Base-by-base conservation (phyloP, 345 rosid species). In the Citrus reticulata region DNA sequence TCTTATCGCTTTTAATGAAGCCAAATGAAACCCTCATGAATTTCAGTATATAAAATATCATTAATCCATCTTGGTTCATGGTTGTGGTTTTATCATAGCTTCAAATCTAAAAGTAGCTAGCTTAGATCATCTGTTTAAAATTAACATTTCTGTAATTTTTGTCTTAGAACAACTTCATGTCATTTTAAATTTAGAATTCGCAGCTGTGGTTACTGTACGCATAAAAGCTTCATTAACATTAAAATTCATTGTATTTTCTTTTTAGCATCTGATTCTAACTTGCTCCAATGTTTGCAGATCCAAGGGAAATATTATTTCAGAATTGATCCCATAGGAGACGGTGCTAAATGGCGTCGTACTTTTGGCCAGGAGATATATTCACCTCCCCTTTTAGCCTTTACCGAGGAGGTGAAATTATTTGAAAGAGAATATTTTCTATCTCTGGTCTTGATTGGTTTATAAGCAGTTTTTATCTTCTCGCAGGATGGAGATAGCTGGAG, bases 311-410 rank as follows among this genome's bases (percentile, higher is more conserved):
- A 92, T 75, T 95, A 93, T 81, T 93, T 82, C 85, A 86, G 93
- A 88, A 87, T 93, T 73, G 98, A 95, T 71, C 89, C 89, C n/a
- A 71, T 90, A 19, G 98, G 98, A 81, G 91, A 90, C 79, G 98
- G 98, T 83, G 95, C 98, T 46, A 92, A 90, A 82, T 95, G 98
- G 98, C 95, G 98, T 70, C 91, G 95, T 72, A 78, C 95, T 70
- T 90, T 91, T 77, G 95, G 98, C 68, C 97, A 95, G 84, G 97
- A 95, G 86, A 91, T 95, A 86, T 95, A 93, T 88, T 95, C 98
- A 14, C 98, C 98, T 11, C 90, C 93, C 72, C 82, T 95, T 69
- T 84, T 95, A 79, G 98, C 98, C 61, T 92, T 95, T 84, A 82
- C 94, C 63, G 89, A 92, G 81, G 92, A 91, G 93, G 97, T 91